These are phyloP conservation scores for Chamaecrista fasciculata DNA, from an alignment of 306 rosid species.

Conservation along the genomic window DNA sequence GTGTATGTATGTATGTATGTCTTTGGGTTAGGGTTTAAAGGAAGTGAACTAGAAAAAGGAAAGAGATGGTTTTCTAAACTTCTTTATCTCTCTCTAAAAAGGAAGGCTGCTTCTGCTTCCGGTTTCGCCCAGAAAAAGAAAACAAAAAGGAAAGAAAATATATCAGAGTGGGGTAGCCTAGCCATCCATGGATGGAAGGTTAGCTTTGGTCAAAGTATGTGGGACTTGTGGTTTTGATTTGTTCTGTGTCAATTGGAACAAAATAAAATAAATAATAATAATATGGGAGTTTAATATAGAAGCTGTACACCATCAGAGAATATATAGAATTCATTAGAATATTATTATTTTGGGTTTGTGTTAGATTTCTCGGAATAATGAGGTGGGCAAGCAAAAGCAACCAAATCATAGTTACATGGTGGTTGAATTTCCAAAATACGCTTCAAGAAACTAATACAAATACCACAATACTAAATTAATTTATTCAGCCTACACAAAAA, in stretches of 20 bases:
- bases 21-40: conserved; percentile 48
- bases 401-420: conserved; percentile 50
- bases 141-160: no score
- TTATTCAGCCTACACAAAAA: no score
- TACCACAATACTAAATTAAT: neutral
- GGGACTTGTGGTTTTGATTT: conserved; percentile 48
- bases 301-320: neutral
- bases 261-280: no score
- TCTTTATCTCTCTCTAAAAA: conserved; percentile 33
- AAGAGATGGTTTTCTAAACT: conserved; percentile 32
- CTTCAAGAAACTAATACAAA: conserved; percentile 2
- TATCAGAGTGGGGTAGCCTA: conserved; percentile 50
- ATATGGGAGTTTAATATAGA: neutral
- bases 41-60: neutral
- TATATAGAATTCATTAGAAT: neutral
- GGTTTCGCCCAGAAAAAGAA: conserved; percentile 48
- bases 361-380: conserved; percentile 28
- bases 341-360: conserved; percentile 2
- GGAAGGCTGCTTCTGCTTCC: conserved; percentile 42
- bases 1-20: no score
- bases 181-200: neutral
- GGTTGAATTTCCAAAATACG: conserved; percentile 40
- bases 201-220: conserved; percentile 50
- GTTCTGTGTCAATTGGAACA: conserved; percentile 28
- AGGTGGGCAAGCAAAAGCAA: conserved; percentile 72